Evolutionary conservation across 768 basidiomycete genomes (phyloP).

Genomic region (Tricholoma bakamatsutake): DNA sequence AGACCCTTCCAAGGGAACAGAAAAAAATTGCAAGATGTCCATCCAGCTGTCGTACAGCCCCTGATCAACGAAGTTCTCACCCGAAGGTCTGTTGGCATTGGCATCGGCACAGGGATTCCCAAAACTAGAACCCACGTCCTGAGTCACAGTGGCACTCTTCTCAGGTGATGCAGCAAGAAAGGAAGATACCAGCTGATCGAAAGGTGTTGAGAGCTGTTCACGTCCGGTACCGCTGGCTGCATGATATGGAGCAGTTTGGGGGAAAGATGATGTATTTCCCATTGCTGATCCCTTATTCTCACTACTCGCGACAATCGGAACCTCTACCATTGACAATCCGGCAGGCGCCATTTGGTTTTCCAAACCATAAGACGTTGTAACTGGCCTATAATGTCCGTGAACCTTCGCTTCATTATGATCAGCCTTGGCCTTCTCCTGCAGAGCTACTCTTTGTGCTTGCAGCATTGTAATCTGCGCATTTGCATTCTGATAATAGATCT

Average conservation of each 20-base stretch:
- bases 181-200: constrained; percentile 36
- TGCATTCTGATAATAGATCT: constrained; percentile 34
- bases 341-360: constrained; percentile 10
- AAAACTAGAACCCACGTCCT: background rate
- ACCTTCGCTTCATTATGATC: constrained; percentile 14
- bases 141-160: background rate
- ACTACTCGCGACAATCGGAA: constrained; percentile 22
- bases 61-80: constrained; percentile 24
- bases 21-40: constrained; percentile 41
- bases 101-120: constrained; percentile 6
- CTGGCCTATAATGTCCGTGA: constrained; percentile 27
- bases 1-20: constrained; percentile 27
- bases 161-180: constrained; percentile 27
- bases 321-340: constrained; percentile 15
- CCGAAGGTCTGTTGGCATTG: background rate
- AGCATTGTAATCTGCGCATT: constrained; percentile 8
- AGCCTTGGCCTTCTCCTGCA: background rate
- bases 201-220: constrained; percentile 19
- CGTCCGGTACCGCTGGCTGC: constrained; percentile 5
- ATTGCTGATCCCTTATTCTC: background rate
- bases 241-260: constrained; percentile 3
- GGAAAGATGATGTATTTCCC: background rate
- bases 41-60: constrained; percentile 45
- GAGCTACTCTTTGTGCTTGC: constrained; percentile 6
- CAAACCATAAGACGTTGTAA: constrained; percentile 26